A percentile compares a stretch with the other conserved stretches of the same genome.
phyloP scores from a whole-genome alignment of 2,329 filamentous ascomycete genomes.

The Eutypella sp. region DNA sequence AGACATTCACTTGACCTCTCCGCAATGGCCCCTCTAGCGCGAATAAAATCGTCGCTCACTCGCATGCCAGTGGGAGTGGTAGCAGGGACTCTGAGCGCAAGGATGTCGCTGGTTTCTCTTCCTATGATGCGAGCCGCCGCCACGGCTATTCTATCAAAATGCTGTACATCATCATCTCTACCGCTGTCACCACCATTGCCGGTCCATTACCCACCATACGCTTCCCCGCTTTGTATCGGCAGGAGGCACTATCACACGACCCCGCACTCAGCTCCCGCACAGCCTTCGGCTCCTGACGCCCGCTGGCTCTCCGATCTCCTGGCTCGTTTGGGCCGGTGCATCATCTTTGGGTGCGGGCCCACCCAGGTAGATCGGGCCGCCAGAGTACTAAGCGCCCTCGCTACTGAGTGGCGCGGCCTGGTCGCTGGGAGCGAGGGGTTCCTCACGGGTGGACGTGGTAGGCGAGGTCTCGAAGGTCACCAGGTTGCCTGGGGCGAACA shows the following conservation, averaged over 20 bases:
- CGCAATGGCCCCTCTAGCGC: too few species aligned
- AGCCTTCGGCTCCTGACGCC: slow-evolving; percentile 36
- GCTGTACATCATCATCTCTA: too few species aligned
- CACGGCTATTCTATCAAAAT: too few species aligned
- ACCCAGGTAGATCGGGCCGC: slow-evolving; percentile 55
- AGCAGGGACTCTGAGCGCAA: too few species aligned
- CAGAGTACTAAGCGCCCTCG: slow-evolving; percentile 53
- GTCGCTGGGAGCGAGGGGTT: slow-evolving; percentile 23
- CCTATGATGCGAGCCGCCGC: too few species aligned
- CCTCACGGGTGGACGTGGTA: slow-evolving; percentile 14
- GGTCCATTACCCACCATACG: not conserved
- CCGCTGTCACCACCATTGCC: not conserved
- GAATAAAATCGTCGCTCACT: too few species aligned
- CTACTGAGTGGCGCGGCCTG: slow-evolving; percentile 57
- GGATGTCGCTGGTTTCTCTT: too few species aligned
- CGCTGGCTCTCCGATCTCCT: slow-evolving; percentile 68
- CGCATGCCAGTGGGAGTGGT: too few species aligned
- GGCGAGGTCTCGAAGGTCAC: slow-evolving; percentile 19
- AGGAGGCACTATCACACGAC: too few species aligned
- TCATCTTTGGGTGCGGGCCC: slow-evolving; percentile 64
- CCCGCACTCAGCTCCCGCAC: slow-evolving; percentile 7
- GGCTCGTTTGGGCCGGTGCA: slow-evolving; percentile 65
- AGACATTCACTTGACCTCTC: too few species aligned
- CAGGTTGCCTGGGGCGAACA: slow-evolving; percentile 59
- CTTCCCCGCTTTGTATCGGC: not conserved